phyloP scores from a whole-genome alignment of 106 monocot species.

The Dactylorhiza incarnata region DNA sequence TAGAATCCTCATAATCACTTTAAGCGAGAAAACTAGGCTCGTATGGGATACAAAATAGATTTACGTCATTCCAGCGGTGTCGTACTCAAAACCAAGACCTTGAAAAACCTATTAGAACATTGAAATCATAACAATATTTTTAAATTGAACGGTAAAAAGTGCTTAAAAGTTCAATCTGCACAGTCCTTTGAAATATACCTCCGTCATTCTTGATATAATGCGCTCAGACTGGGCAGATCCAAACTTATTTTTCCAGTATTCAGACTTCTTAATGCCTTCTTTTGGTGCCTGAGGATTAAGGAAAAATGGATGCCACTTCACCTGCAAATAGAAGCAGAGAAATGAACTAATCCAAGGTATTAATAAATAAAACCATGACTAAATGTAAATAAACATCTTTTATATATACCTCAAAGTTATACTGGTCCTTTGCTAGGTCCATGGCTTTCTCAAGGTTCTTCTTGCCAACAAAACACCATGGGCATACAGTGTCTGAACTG shows the following conservation, averaged over 20 bases:
- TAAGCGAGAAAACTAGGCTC: neutral
- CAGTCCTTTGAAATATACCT: slow-evolving; percentile 31
- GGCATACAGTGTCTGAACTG: slow-evolving; percentile 80
- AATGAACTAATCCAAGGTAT: neutral
- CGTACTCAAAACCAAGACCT: slow-evolving; percentile 67
- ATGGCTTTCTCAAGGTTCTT: slow-evolving; percentile 95
- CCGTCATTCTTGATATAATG: slow-evolving; percentile 48
- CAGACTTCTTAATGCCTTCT: slow-evolving; percentile 66
- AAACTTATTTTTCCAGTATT: slow-evolving; percentile 61
- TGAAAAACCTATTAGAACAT: slow-evolving; percentile 45
- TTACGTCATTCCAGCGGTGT: slow-evolving; percentile 73
- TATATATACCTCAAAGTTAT: slow-evolving; percentile 72
- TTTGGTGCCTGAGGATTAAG: slow-evolving; percentile 75
- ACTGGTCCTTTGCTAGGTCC: slow-evolving; percentile 47
- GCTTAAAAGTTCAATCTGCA: neutral
- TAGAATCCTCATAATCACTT: neutral
- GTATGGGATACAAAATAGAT: slow-evolving; percentile 9
- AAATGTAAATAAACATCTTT: neutral
- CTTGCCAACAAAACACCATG: slow-evolving; percentile 96
- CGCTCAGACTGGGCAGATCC: slow-evolving; percentile 44
- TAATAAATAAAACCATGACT: neutral
- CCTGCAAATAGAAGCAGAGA: slow-evolving; percentile 27
- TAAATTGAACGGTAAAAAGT: neutral
- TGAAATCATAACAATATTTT: neutral
- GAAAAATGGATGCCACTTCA: slow-evolving; percentile 85